phyloP scores from a whole-genome alignment of 116 monocot species.

The Posidonia oceanica region DNA sequence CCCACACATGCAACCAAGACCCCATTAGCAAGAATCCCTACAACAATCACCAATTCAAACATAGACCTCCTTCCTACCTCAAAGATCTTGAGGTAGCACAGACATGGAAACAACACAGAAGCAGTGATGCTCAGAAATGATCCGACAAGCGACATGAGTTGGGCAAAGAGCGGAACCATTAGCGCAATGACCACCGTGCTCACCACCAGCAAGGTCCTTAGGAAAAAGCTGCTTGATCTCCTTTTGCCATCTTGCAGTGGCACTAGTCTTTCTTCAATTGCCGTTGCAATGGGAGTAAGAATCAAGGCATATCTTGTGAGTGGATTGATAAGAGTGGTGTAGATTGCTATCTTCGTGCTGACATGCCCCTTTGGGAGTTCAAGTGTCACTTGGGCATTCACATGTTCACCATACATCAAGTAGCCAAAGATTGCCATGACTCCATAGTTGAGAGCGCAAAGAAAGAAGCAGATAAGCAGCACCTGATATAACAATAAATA shows the following conservation, averaged over 20 bases:
- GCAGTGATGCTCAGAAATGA: constrained; percentile 46
- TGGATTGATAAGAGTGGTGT: constrained; percentile 64
- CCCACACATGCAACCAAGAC: constrained; percentile 29
- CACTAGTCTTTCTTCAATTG: constrained; percentile 42
- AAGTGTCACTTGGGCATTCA: constrained; percentile 60
- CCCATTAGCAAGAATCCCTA: constrained; percentile 30
- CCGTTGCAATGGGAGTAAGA: constrained; percentile 40
- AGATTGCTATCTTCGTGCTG: too few species aligned
- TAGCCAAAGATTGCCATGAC: constrained; percentile 54
- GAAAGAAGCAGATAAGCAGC: constrained; percentile 32
- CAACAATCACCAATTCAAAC: constrained; percentile 17
- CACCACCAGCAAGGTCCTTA: constrained; percentile 39
- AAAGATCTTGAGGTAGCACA: constrained; percentile 72
- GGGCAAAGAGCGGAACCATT: constrained; percentile 54
- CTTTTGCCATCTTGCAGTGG: constrained; percentile 5
- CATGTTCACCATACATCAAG: constrained; percentile 49
- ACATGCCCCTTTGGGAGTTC: too few species aligned
- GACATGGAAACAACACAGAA: constrained; percentile 52
- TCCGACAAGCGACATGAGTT: constrained; percentile 54
- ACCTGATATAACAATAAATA: constrained; percentile 21
- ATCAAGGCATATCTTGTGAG: constrained; percentile 64
- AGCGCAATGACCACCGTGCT: constrained; percentile 42
- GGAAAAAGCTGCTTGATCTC: constrained; percentile 8
- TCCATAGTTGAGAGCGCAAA: constrained; percentile 50
- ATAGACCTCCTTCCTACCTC: constrained; percentile 10